Base-by-base conservation (phyloP, 2,329 filamentous ascomycete species). In the Aureobasidium namibiae region DNA sequence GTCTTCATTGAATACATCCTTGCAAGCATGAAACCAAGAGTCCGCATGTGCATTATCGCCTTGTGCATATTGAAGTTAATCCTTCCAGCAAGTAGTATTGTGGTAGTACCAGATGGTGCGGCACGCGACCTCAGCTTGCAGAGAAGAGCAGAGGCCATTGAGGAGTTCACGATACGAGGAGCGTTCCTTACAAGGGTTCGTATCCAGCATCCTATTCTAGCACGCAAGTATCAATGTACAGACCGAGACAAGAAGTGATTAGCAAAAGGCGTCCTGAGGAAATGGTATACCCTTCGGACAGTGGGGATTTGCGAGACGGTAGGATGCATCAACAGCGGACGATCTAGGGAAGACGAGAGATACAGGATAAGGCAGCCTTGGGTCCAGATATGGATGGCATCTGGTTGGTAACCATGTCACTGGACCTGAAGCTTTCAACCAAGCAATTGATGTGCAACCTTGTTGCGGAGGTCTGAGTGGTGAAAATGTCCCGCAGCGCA, bases 251-350 rank as follows among this genome's bases (percentile, higher is more conserved):
- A 33, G 18, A 13, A 14, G 21, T 26, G 36, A 42, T 54, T 54
- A 38, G n/a, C 50, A 26, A 23, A 31, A 42, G 24, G 18, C 18
- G 11, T 23, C n/a, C 9, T 1, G 38, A 42, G 26, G 18, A 9
- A 31, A 21, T 23, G 5, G 36, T 41, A 24, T 54, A 18, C 14
- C 24, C 23, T 54, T 54, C 50, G 50, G 50, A 54, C 50, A 54
- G 36, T 42, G 50, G 50, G 50, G 50, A 16, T 24, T 54, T 33
- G 50, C 50, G 50, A 42, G 50, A 33, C 50, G 50, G n/a, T 6
- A 14, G 1, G 24, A 41, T 24, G 16, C 31, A 7, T 54, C n/a
- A 26, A 54, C 16, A 10, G 24, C 6, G n/a, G 23, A 11, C 39
- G 4, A 10, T 13, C 36, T n/a, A 23, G n/a, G 9, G 9, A n/a